Evolutionary conservation across 2,329 filamentous ascomycete genomes (phyloP).

Genomic region (Taxawa tesnikishii): DNA sequence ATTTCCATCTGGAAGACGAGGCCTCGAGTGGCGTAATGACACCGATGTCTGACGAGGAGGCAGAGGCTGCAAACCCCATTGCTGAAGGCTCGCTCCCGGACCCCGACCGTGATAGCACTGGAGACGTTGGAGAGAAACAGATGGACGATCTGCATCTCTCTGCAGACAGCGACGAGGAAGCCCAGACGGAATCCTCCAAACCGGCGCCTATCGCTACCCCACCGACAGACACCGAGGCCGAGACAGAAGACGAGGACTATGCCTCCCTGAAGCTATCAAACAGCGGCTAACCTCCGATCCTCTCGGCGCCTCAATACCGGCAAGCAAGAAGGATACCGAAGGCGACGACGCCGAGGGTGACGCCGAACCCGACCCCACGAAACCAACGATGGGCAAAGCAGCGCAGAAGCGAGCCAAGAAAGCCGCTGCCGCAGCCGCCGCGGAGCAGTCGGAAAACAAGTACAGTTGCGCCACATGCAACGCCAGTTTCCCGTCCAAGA

Average conservation of each 20-base stretch:
- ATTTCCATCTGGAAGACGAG: constrained; percentile 36
- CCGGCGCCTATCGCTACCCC: background rate
- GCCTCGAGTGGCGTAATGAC: constrained; percentile 17
- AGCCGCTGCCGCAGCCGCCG: constrained; percentile 27
- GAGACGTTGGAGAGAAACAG: background rate
- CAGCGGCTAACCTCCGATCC: constrained; percentile 17
- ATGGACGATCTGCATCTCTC: constrained; percentile 2
- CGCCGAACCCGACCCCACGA: background rate
- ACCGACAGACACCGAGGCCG: constrained; percentile 1
- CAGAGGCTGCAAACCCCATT: constrained; percentile 11
- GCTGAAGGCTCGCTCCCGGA: too few relatives aligned
- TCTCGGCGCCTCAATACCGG: background rate
- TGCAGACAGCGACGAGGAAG: constrained; percentile 10
- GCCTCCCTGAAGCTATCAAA: constrained; percentile 29
- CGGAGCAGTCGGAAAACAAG: constrained; percentile 22
- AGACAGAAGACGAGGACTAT: constrained; percentile 26
- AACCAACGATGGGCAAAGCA: constrained; percentile 32
- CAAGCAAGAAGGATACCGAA: background rate
- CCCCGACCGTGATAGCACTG: too few relatives aligned
- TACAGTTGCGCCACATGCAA: constrained; percentile 69
- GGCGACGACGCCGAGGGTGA: constrained; percentile 1
- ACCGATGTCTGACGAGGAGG: constrained; percentile 18
- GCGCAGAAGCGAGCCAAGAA: constrained; percentile 32
- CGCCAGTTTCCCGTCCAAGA: constrained; percentile 63
- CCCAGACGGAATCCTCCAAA: background rate